Conservation (phyloP, 768 basidiomycete species). For the Lactifluus hygrophoroides region DNA sequence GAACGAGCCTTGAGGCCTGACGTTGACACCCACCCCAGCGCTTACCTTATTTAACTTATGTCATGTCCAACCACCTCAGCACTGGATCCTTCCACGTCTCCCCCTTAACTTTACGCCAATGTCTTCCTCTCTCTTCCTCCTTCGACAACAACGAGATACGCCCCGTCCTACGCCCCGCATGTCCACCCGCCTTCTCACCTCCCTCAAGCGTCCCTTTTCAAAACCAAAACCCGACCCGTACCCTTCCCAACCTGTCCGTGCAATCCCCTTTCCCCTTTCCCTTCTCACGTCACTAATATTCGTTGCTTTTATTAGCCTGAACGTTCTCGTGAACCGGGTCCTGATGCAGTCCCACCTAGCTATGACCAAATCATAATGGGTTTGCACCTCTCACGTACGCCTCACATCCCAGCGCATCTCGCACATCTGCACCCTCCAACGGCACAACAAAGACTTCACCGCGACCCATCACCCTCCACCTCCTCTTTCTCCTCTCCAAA, state of each 20-base stretch:
- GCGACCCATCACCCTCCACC: background rate
- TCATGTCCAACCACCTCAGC: background rate
- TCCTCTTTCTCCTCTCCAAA: slow-evolving; percentile 24
- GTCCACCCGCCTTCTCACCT: slow-evolving; percentile 8
- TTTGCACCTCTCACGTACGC: slow-evolving; percentile 66
- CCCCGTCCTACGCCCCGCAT: background rate
- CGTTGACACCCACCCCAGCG: too few relatives aligned
- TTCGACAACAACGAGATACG: slow-evolving; percentile 1
- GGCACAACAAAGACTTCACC: background rate
- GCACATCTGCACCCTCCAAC: slow-evolving; percentile 6
- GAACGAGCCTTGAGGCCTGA: too few relatives aligned
- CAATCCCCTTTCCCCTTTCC: too few relatives aligned
- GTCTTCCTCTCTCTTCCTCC: background rate
- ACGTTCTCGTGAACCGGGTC: slow-evolving; percentile 33
- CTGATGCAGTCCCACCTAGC: slow-evolving; percentile 43
- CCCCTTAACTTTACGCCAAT: background rate
- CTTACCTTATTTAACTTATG: background rate
- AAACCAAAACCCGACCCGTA: background rate
- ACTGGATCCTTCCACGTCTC: too few relatives aligned
- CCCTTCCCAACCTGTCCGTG: background rate
- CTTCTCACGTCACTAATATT: too few relatives aligned
- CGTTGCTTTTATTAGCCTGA: too few relatives aligned
- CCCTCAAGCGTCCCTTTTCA: slow-evolving; percentile 11
- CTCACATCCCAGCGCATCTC: slow-evolving; percentile 46
- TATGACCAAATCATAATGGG: slow-evolving; percentile 78